These are phyloP conservation scores for Phaffia rhodozyma DNA, from an alignment of 1,284 basidiomycete species.

Conservation along the genomic window DNA sequence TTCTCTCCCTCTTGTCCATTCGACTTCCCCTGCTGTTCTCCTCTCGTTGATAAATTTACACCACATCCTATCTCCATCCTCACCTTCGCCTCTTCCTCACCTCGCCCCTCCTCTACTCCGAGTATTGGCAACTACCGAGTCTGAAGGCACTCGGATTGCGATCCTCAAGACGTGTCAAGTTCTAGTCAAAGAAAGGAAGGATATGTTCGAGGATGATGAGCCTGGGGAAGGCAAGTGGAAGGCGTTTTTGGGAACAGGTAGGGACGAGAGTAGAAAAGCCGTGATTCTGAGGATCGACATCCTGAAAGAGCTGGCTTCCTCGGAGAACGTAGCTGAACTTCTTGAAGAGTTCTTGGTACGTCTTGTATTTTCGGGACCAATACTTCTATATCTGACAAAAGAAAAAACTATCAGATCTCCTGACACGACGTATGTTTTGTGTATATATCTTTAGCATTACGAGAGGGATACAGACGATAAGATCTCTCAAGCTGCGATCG, in stretches of 20 bases:
- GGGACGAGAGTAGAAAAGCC: neutral
- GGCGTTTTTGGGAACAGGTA: constrained; percentile 1
- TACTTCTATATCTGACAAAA: neutral
- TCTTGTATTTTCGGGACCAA: neutral
- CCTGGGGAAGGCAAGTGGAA: constrained; percentile 5
- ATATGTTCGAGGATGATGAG: constrained; percentile 17
- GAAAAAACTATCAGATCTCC: too few relatives aligned
- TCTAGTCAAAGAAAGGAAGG: constrained; percentile 3
- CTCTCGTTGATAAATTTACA: constrained; percentile 58
- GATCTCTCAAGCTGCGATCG: constrained; percentile 58
- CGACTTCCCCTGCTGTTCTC: constrained; percentile 73
- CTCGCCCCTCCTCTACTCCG: constrained; percentile 56
- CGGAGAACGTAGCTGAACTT: constrained; percentile 55
- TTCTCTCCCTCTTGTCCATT: constrained; percentile 64
- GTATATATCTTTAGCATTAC: constrained; percentile 48
- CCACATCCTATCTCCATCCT: constrained; percentile 55
- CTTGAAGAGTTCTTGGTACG: constrained; percentile 70
- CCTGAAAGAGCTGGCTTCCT: constrained; percentile 50
- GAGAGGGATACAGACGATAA: constrained; percentile 56
- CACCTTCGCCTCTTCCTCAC: constrained; percentile 40
- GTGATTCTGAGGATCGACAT: constrained; percentile 49
- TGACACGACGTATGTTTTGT: neutral
- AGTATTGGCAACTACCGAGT: constrained; percentile 37
- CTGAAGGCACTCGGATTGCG: constrained; percentile 42
- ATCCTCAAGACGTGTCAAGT: neutral